Base-by-base conservation (phyloP, 257 asterid genomes). In the Cruciata laevipes region DNA sequence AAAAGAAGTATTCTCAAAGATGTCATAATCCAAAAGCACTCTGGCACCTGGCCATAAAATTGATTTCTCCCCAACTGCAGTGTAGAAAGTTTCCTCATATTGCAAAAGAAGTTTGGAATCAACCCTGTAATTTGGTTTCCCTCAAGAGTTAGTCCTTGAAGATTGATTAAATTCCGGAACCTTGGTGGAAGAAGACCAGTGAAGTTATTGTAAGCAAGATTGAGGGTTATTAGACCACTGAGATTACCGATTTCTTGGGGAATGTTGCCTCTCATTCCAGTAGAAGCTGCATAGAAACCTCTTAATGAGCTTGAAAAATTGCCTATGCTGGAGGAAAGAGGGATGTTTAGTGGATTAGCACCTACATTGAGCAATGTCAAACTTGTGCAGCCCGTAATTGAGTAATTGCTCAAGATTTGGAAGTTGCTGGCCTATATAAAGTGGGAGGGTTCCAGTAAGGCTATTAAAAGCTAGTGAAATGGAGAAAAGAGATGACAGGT, bases 191-290 rank as follows among this genome's bases (percentile, higher is more conserved):
- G 33, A 18, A 32, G 17, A 21, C 56, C 72, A 56, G 8, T 17
- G 30, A 33, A 35, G 42, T 7, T 20, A 14, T 68, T 1, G 8
- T 35, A 10, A 10, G 7, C 40, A 21, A 55, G 27, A 35, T 3
- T 37, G 30, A 68, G 13, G 0, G 5, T 5, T 16, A 11, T 11
- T 7, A 68, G 21, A 6, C 72, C 38, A 21, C 27, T 55, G 0
- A 68, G 65, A 44, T 68, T 57, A 1, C 65, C 72, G 35, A 68
- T 35, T 25, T 68, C 65, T 6, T 9, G 7, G 21, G 65, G 65
- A 37, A 68, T 68, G 37, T 35, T 23, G 27, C 72, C 72, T 24
- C 60, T n/a, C 16, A 20, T 21, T 40, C 32, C 64, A 42, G 59
- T 44, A 16, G 1, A 42, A 23, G 0, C 3, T 6, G 59, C 17